Conservation (phyloP, 768 basidiomycete genomes). For the Suillus lakei region DNA sequence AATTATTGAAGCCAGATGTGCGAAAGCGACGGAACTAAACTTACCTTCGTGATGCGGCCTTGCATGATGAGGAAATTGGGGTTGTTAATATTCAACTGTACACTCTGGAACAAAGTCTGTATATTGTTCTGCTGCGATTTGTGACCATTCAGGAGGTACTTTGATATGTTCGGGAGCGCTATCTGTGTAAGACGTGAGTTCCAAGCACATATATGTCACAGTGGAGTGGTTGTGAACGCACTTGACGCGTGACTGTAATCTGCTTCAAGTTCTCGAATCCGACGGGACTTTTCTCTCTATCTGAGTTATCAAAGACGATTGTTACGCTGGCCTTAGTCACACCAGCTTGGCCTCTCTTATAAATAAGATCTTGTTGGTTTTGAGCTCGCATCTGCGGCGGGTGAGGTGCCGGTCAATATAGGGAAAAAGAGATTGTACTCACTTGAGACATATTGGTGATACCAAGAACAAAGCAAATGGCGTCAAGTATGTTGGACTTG, state of each 20-base stretch:
- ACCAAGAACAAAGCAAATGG: conserved; percentile 98
- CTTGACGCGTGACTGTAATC: conserved; percentile 97
- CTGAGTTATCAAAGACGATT: conserved; percentile 98
- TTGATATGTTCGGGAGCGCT: conserved; percentile 89
- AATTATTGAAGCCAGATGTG: conserved; percentile 3
- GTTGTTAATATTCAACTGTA: conserved; percentile 99
- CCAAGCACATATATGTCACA: not conserved
- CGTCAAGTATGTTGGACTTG: conserved; percentile 99
- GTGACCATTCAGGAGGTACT: conserved; percentile 96
- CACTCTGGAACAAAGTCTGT: conserved; percentile 93
- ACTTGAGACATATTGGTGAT: conserved; percentile 97
- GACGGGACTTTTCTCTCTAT: conserved; percentile 79
- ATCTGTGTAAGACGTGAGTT: conserved; percentile 55
- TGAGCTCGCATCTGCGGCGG: conserved; percentile 81
- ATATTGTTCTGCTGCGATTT: conserved; percentile 84
- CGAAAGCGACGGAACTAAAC: conserved; percentile 13
- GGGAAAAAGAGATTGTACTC: conserved; percentile 19
- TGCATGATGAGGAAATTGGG: conserved; percentile 99
- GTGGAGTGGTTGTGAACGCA: conserved; percentile 36
- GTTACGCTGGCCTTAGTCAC: conserved; percentile 97
- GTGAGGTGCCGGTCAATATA: not conserved
- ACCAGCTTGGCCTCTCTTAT: conserved; percentile 98
- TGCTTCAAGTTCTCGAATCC: conserved; percentile 82
- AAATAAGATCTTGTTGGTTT: conserved; percentile 97
- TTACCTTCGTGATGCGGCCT: conserved; percentile 96